Evolutionary conservation across 140 eudicot genomes (phyloP), one percentile per base, ranked within the genome.

Genomic region (Senecio squalidus): DNA sequence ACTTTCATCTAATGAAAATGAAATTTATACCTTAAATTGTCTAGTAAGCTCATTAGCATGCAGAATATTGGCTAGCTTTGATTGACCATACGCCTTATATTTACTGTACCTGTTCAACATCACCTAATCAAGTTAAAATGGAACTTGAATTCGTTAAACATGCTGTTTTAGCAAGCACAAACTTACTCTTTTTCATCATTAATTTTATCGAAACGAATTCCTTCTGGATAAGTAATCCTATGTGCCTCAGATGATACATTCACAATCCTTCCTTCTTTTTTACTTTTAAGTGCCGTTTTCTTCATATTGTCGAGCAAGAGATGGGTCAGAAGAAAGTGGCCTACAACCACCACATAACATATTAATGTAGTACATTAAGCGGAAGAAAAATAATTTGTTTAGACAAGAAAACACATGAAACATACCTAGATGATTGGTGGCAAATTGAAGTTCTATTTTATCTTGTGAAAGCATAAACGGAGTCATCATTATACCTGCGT

Each of bases 201-300:
- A 30, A 90, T 62, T 64, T 58, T 86, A 48, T 86, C 82, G 48
- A 90, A 90, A 55, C 89, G 81, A 59, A 90, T 81, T 60, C 97
- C 98, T 83, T 79, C 94, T 1, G 71, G 69, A 64, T 86, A 86
- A 4, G 94, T 0, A 66, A 76, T 2, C 27, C 77, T 74, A 52
- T 91, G 95, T 67, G 88, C 98, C 63, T 83, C 89, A 4, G 98
- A 91, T 51, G 96, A 83, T 40, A 91, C 82, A 63, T 74, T 86
- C 60, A 87, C 89, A 45, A 87, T 87, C 63, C 96, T 83, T 52
- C 96, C 89, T 70, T 83, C 94, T 68, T 65, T 69, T 33, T 76
- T 76, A 31, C 74, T 83, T 70, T 78, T 65, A 56, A 41, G 74
- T 8, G 89, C 77, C 1, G 96, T 80, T 53, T 73, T 78, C 70